Evolutionary conservation across 371 early-diverging fungal species (phyloP), one percentile per base, ranked within the genome.

Genomic region (Umbelopsis sp.): DNA sequence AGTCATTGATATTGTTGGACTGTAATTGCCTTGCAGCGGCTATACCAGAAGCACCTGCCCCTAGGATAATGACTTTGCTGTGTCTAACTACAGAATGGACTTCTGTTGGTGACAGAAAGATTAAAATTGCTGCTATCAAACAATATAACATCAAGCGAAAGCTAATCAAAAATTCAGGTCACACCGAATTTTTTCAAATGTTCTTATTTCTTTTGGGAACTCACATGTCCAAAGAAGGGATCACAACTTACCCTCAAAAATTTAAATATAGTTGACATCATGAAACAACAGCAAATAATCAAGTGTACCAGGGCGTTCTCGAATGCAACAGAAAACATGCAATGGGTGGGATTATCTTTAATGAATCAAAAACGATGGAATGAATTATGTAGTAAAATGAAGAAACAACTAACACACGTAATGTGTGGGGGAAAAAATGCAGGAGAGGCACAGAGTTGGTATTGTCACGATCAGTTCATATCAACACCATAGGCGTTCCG

Each of bases 21-120:
- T 63, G 25, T 3, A 83, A 41, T 24, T 69, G 68, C 37, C 70
- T 57, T 41, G 79, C 84, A 9, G 80, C 78, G 20, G 80, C 70
- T 29, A 83, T 72, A 9, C 84, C 84, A n/a, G 79, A 65, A 10
- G 77, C 81, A 48, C 84, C 84, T 12, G 79, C 84, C 10, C 84
- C 84, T 29, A 83, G 53, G 29, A 83, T 78, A 11, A 74, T 72
- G 0, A 83, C 78, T 57, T 79, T 74, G 44, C 78, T 79, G 20
- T 35, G 57, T 38, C 32, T 44, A 4, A 51, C 37, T 22, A 8
- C 29, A 44, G 63, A 45, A 35, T 25, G 20, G n/a, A 22, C 50
- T 14, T 16, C 38, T 11, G 8, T n/a, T 32, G 16, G 20, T 25
- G 22, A 50, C 46, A 65, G 14, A 14, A 50, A 29, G 57, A 29